These are phyloP conservation scores for Lupinus albus DNA, from an alignment of 306 rosid species.

Conservation along the genomic window DNA sequence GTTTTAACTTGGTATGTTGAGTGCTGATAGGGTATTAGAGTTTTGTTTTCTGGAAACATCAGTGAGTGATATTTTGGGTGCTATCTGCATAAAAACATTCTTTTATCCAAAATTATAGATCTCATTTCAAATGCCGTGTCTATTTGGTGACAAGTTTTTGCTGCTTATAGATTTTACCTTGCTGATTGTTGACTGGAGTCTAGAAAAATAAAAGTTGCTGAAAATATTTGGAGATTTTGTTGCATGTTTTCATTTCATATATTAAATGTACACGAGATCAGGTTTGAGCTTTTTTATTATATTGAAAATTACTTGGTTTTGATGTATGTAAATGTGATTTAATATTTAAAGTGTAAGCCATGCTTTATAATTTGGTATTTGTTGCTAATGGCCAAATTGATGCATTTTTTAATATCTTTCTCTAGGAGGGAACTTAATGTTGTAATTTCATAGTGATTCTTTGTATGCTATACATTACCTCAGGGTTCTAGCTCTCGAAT, in stretches of 20 bases:
- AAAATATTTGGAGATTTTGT: constrained; percentile 14
- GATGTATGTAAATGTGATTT: constrained; percentile 10
- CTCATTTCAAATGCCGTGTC: constrained; percentile 2
- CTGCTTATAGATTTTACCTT: constrained; percentile 10
- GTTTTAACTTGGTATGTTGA: constrained; percentile 12
- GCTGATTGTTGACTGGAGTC: constrained; percentile 2
- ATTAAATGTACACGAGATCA: constrained; percentile 5
- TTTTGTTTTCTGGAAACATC: constrained; percentile 4
- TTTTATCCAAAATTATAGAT: constrained; percentile 11
- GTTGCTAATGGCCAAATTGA: not conserved
- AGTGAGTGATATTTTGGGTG: not conserved
- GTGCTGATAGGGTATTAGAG: constrained; percentile 2
- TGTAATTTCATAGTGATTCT: constrained; percentile 5
- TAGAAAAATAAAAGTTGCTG: constrained; percentile 2
- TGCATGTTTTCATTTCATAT: constrained; percentile 5
- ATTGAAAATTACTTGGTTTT: constrained; percentile 20
- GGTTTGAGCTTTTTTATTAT: constrained; percentile 5
- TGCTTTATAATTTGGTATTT: constrained; percentile 15
- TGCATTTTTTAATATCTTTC: not conserved
- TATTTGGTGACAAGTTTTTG: constrained; percentile 16
- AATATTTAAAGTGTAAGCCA: not conserved
- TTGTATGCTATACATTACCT: constrained; percentile 11
- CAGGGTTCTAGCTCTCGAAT: constrained; percentile 98
- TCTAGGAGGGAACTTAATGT: not conserved
- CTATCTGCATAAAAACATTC: constrained; percentile 8